Percentiles rank a stretch among this genome's conserved stretches.
Conservation (phyloP, 202 grass and related monocot genomes). For the Cymbopogon flexuosus region DNA sequence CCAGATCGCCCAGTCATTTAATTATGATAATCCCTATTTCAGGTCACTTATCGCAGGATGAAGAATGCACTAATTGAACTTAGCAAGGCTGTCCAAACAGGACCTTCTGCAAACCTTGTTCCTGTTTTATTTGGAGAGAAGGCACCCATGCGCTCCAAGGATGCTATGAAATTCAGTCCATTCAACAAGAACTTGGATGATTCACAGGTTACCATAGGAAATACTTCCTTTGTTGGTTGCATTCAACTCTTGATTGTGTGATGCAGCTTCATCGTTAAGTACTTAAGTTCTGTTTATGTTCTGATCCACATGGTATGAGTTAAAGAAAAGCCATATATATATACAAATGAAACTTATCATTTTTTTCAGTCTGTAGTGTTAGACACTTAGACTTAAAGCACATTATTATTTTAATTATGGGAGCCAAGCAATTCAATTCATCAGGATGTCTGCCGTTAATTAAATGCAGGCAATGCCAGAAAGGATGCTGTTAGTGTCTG, state of each 20-base stretch:
- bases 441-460: not conserved
- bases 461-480: not conserved
- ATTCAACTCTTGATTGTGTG: slow-evolving; percentile 7
- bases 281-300: not conserved
- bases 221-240: not conserved
- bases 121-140: slow-evolving; percentile 94
- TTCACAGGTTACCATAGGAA: slow-evolving; percentile 60
- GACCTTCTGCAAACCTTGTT: slow-evolving; percentile 73
- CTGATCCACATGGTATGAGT: not conserved
- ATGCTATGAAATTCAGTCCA: slow-evolving; percentile 61
- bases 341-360: not conserved
- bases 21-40: slow-evolving; percentile 39
- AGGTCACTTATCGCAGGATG: slow-evolving; percentile 96
- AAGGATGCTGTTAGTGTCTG: not conserved
- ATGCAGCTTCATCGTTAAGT: not conserved
- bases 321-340: not conserved
- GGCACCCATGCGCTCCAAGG: slow-evolving; percentile 55
- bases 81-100: slow-evolving; percentile 66
- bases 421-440: not conserved
- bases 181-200: slow-evolving; percentile 97
- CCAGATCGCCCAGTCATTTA: not conserved
- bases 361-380: not conserved
- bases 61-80: slow-evolving; percentile 93
- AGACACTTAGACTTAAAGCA: not conserved
- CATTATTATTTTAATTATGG: not conserved